Base-by-base conservation (phyloP, 345 rosid genomes). In the Geranium rotundifolium region DNA sequence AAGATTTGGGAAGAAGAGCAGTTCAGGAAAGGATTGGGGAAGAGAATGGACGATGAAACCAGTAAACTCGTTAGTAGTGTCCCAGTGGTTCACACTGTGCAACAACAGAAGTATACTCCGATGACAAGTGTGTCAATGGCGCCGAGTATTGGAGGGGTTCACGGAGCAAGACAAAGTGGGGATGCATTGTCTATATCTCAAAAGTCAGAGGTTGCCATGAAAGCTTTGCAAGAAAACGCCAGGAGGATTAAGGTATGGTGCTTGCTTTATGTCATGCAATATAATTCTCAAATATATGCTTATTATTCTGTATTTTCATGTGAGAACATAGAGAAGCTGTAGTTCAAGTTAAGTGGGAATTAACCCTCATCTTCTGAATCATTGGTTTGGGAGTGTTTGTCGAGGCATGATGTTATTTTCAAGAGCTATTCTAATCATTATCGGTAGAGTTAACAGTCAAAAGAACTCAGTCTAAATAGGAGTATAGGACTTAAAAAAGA, bases 1-100 rank as follows among this genome's bases (percentile, higher is more conserved):
- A 86, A 83, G 72, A 75, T 85, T 65, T 92, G 97, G 95, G 96
- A 89, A 72, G 97, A 85, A 67, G 98, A 87, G 85, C 97, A 92
- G 62, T 77, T 79, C 55, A 83, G 88, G 80, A 92, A 92, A 80
- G 96, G 84, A 63, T 74, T 87, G 58, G 95, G 96, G 65, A 89
- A 84, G 80, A 84, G 96, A 77, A 74, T 89, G 71, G 97, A 87
- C 67, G 90, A 89, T 64, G 76, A 73, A 12, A 65, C 86, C 57
- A 57, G 58, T 62, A 23, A 23, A 2, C 27, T 23, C 27, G 27
- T 23, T 23, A 23, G 27, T 23, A 23, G 27, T 23, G 27, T 23
- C 27, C 27, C 66, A 9, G 62, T 12, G 41, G 27, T 17, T 59
- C 61, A 71, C 41, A 69, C 63, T 59, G 76, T 68, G 72, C 85